Evolutionary conservation across 1,139 yeast genomes (phyloP).

Genomic region (Candida tropicalis): DNA sequence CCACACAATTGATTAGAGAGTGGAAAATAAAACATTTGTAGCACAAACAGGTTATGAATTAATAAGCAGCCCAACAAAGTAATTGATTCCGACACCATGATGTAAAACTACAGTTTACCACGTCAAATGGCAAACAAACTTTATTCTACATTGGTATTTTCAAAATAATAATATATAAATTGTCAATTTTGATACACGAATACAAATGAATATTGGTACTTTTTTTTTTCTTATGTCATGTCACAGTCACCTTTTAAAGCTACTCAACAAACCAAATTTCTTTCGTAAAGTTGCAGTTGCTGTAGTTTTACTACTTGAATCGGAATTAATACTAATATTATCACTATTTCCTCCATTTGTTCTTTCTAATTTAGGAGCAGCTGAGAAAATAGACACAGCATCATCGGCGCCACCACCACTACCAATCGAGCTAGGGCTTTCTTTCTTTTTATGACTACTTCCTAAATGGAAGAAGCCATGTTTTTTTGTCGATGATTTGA

Average conservation of each 20-base stretch:
- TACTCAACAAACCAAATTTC: constrained; percentile 5
- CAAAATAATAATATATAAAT: no score
- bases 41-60: no score
- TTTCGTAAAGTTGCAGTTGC: background rate
- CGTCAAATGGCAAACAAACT: no score
- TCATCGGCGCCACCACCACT: constrained; percentile 13
- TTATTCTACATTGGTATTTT: no score
- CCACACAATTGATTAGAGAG: constrained; percentile 1
- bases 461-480: constrained; percentile 30
- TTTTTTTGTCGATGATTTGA: constrained; percentile 20
- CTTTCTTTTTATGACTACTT: constrained; percentile 19
- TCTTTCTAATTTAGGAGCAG: constrained; percentile 5
- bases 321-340: constrained; percentile 23
- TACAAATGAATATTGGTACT: background rate
- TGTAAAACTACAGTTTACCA: no score
- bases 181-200: background rate
- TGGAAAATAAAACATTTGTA: no score
- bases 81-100: background rate
- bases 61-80: background rate
- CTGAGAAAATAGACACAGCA: constrained; percentile 15
- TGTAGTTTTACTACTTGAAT: constrained; percentile 16
- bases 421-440: background rate
- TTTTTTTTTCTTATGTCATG: background rate
- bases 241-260: constrained; percentile 4
- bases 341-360: constrained; percentile 20